Base-by-base conservation (phyloP, 2,329 filamentous ascomycete genomes). In the Aspergillus fumigatus region DNA sequence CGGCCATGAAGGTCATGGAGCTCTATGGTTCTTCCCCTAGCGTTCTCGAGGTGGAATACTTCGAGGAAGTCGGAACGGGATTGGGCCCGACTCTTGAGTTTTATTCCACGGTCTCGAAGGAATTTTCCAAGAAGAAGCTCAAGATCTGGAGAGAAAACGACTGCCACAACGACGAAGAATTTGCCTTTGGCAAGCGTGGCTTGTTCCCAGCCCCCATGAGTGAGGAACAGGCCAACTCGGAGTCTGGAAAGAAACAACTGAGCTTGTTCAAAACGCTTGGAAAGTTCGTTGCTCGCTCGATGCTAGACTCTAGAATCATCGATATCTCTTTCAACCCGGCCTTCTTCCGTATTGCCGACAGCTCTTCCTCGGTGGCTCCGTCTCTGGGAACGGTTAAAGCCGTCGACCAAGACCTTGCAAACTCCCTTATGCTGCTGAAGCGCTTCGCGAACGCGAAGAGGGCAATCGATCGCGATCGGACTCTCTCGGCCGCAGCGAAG, bases 1-100 rank as follows among this genome's bases (percentile, higher is more conserved):
- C 94, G 14, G 94, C 94, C 0, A 81, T 97, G 72, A 99, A 99
- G 75, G 94, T 99, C 29, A 97, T 99, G 93, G 93, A 99, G 66
- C 83, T 97, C 2, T 99, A 99, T 67, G 94, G 94, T 0, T 90
- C 90, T n/a, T 96, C 93, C 1, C 90, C 96, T 57, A 97, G 93
- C 71, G 90, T 97, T 27, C 78, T 99, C 0, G 94, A 99, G 70
- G 93, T 99, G 1, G 95, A 99, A 69, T 99, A 99, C 69, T 99
- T 99, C 65, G 94, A 97, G 67, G 94, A 99, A 75, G 94, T 99
- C 23, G 94, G 94, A 55, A 99, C 95, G 25, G 94, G 94, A 49
- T 81, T 99, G 48, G 94, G 94, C 0, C 94, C 94, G 3, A 99
- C 94, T 0, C 82, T 99, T 14, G 94, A 99, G 71, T 99, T 99